These are phyloP conservation scores for Pseudogymnoascus sp. DNA, from an alignment of 2,329 filamentous ascomycete genomes.

Conservation along the genomic window DNA sequence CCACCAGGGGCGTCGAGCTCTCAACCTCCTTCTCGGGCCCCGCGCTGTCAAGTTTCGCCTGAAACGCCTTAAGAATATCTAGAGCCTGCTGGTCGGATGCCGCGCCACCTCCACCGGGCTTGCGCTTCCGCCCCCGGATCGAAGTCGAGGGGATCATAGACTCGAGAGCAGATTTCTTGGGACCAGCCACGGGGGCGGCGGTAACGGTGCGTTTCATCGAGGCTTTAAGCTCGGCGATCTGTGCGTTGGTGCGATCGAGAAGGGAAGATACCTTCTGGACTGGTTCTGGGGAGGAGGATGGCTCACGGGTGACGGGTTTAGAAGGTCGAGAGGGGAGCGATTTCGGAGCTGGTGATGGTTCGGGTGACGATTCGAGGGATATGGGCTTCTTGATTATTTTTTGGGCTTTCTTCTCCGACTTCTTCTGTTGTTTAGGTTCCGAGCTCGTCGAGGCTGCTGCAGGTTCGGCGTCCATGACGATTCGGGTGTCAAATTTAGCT, in stretches of 20 bases:
- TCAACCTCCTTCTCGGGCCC: slow-evolving; percentile 33
- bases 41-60: slow-evolving; percentile 59
- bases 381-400: slow-evolving; percentile 24
- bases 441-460: slow-evolving; percentile 15
- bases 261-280: slow-evolving; percentile 32
- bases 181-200: slow-evolving; percentile 43
- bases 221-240: slow-evolving; percentile 72
- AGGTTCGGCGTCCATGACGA: slow-evolving; percentile 54
- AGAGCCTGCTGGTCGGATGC: slow-evolving; percentile 55
- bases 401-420: slow-evolving; percentile 28
- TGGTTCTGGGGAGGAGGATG: slow-evolving; percentile 30
- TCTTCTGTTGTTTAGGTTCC: slow-evolving; percentile 26
- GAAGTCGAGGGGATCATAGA: slow-evolving; percentile 67
- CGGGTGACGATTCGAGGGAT: slow-evolving; percentile 32
- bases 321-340: slow-evolving; percentile 22
- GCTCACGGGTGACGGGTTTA: slow-evolving; percentile 26
- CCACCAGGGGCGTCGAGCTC: slow-evolving; percentile 18
- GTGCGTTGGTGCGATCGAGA: slow-evolving; percentile 66
- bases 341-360: slow-evolving; percentile 29
- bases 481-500: slow-evolving; percentile 68
- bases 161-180: slow-evolving; percentile 61
- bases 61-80: slow-evolving; percentile 70
- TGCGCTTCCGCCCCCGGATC: slow-evolving; percentile 61
- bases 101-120: slow-evolving; percentile 46
- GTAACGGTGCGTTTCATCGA: slow-evolving; percentile 65